Evolutionary conservation across 768 basidiomycete genomes (phyloP), one percentile per base, ranked within the genome.

Genomic region (Serpula lacrymans): DNA sequence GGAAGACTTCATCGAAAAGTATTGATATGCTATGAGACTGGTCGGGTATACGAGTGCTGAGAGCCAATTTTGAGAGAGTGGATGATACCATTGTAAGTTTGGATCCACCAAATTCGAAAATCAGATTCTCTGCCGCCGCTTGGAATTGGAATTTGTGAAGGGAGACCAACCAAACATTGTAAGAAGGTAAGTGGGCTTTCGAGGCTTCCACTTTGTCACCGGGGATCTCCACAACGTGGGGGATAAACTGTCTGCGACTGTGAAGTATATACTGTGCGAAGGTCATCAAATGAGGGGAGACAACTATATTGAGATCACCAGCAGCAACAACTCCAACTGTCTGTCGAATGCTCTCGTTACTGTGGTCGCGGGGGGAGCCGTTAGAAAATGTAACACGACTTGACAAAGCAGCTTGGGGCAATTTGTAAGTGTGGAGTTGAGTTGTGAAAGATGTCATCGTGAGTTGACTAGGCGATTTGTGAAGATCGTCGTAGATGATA

Each of bases 121-220:
- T 65, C 21, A 89, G 66, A 51, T 80, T 87, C 52, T 83, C 82
- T 6, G 85, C 84, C 5, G 76, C 80, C 6, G 84, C 84, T 40
- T 72, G 75, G n/a, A 85, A 52, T 20, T 68, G 69, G 30, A 84
- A 47, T 6, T 55, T 65, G 6, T 61, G 65, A 34, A 82, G 49
- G 25, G 62, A 61, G 5, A 74, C 53, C 5, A 71, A 58, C 10
- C 74, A 30, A 37, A 79, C 71, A 6, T 53, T 27, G 31, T 64
- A 49, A 40, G 45, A 63, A 28, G 39, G 46, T 27, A 6, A 46
- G 47, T n/a, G n/a, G n/a, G n/a, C n/a, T n/a, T n/a, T n/a, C n/a
- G n/a, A n/a, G n/a, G n/a, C n/a, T n/a, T n/a, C 13, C 41, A 34
- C 22, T 37, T 34, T 17, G n/a, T n/a, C n/a, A 26, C 25, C 14